phyloP scores from a whole-genome alignment of 495 filamentous ascomycete genomes.

The Penicillium cosmopolitanum region DNA sequence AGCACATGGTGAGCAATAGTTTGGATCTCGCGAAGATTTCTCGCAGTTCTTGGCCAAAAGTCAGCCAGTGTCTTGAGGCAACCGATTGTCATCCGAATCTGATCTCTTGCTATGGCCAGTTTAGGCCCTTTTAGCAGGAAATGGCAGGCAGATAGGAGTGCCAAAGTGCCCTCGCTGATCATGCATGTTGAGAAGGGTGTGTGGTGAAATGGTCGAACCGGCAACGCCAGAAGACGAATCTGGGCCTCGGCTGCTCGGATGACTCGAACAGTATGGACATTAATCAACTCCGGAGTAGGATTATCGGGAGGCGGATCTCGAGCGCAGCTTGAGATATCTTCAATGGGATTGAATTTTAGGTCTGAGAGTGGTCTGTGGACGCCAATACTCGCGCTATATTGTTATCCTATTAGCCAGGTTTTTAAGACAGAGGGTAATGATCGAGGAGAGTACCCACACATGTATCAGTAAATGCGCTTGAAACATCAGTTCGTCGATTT shows the following conservation, averaged over 20 bases:
- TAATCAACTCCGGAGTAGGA: conserved; percentile 28
- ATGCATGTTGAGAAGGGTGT: conserved; percentile 39
- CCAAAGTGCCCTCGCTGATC: conserved; percentile 33
- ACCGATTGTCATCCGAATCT: conserved; percentile 39
- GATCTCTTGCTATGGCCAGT: conserved; percentile 31
- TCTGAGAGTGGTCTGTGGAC: conserved; percentile 38
- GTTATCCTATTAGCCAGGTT: not conserved
- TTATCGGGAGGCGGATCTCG: conserved; percentile 28
- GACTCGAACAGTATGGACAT: conserved; percentile 33
- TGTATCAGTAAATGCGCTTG: conserved; percentile 39
- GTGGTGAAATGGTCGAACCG: conserved; percentile 27
- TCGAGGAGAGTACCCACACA: conserved; percentile 27
- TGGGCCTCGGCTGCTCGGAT: conserved; percentile 32
- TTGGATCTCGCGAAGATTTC: conserved; percentile 73
- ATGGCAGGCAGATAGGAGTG: conserved; percentile 34
- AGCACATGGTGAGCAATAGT: conserved; percentile 66
- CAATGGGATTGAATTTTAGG: conserved; percentile 33
- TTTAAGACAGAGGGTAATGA: not conserved
- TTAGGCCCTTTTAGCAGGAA: conserved; percentile 28
- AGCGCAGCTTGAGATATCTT: conserved; percentile 36
- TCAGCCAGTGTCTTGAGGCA: conserved; percentile 34
- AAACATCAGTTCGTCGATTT: conserved; percentile 43
- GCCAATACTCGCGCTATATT: conserved; percentile 29
- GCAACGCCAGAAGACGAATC: conserved; percentile 33
- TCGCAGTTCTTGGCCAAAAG: conserved; percentile 55